Evolutionary conservation across 1,284 basidiomycete genomes (phyloP), one percentile per base, ranked within the genome.

Genomic region (Papiliotrema terrestris): DNA sequence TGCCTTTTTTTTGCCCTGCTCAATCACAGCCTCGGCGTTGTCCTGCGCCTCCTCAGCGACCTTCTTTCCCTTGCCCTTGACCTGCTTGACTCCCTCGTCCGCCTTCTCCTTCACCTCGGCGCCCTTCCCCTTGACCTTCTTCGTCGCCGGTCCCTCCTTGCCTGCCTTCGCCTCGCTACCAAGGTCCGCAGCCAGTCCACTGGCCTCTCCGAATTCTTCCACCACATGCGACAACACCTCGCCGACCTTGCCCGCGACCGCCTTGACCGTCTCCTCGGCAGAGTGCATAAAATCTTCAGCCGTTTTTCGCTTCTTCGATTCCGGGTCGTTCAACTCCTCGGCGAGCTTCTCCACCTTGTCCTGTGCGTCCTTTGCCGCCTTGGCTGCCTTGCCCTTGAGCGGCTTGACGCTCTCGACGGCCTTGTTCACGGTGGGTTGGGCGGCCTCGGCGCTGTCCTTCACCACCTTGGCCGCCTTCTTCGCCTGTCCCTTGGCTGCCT

Each of bases 301-400:
- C 23, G 62, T 64, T 57, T 73, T 75, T 46, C 73, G 62, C 60
- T 73, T 75, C 54, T 65, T 68, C 14, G 65, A 64, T 45, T 69
- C 58, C 20, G 61, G 60, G 23, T 65, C 61, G 39, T 61, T 57
- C 13, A 60, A 58, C 25, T 60, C 49, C 23, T 58, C 51, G 4
- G 51, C 59, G 17, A 55, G 46, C 20, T 52, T 55, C 29, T 56
- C 44, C 36, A 51, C 56, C 38, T 57, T 51, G 1, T 44, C 47
- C 36, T 53, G 48, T 45, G 64, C 60, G 9, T 53, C 55, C 17
- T 53, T 46, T 20, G 58, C 60, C 20, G 62, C 62, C 41, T 62
- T 64, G 22, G 50, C 55, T 25, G 60, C 62, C 26, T 63, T 66
- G 8, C 53, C 53, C 25, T 43, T 49, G 42, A 59, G 39, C 22